Conservation (phyloP, 257 asterid genomes). For the Cynanchum wilfordii region DNA sequence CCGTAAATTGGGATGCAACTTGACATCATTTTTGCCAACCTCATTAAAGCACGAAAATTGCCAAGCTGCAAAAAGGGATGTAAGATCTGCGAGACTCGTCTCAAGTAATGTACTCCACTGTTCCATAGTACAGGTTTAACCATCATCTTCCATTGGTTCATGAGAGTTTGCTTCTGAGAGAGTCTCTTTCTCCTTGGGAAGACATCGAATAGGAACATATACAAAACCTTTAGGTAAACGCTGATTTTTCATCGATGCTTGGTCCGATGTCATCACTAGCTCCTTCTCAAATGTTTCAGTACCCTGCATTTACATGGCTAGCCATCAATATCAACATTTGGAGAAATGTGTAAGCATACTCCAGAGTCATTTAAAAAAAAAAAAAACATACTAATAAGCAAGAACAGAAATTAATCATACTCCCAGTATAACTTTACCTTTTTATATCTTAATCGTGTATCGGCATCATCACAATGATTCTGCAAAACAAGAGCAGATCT, state of each 20-base stretch:
- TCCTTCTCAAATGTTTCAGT: constrained; percentile 77
- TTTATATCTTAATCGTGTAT: constrained; percentile 41
- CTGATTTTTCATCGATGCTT: constrained; percentile 83
- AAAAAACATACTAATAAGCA: background rate
- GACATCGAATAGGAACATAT: constrained; percentile 69
- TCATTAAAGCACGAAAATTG: background rate
- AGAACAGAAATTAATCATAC: constrained; percentile 1
- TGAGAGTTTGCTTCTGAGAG: constrained; percentile 39
- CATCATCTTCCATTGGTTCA: constrained; percentile 42
- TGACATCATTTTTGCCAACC: constrained; percentile 19
- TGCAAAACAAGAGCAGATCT: constrained; percentile 39
- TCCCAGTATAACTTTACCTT: constrained; percentile 40
- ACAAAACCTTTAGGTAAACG: constrained; percentile 85
- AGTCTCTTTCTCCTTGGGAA: constrained; percentile 66
- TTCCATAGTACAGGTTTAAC: constrained; percentile 20
- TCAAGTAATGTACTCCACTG: constrained; percentile 5
- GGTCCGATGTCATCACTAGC: constrained; percentile 88
- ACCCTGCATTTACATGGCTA: constrained; percentile 35
- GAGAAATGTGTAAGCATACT: background rate
- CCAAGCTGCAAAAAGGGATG: background rate
- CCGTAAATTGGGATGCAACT: background rate
- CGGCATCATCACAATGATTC: constrained; percentile 47
- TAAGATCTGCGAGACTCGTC: constrained; percentile 7
- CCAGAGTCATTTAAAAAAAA: background rate
- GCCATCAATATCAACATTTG: background rate